Percentiles rank a stretch among this genome's conserved stretches.
phyloP scores from a whole-genome alignment of 495 filamentous ascomycete genomes.

The Daldinia caldariorum region DNA sequence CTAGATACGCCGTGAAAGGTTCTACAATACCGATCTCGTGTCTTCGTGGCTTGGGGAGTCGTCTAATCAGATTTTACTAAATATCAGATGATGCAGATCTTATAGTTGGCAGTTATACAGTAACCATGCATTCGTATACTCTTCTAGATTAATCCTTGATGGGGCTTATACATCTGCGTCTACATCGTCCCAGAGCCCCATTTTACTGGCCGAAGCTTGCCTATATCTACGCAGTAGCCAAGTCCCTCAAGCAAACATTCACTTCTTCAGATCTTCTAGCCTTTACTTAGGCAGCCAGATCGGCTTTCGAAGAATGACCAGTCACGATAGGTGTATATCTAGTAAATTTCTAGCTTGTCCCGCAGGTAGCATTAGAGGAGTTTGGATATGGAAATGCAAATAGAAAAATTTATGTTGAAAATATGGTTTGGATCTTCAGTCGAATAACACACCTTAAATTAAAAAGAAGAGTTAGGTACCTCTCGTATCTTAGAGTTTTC shows the following conservation, averaged over 20 bases:
- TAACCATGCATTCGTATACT: too few relatives aligned
- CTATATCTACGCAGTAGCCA: neutral
- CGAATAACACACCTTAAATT: too few relatives aligned
- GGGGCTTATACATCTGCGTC: too few relatives aligned
- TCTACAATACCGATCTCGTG: neutral
- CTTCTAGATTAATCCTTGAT: too few relatives aligned
- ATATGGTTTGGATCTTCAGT: too few relatives aligned
- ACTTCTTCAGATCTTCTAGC: neutral
- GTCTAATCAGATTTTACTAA: neutral
- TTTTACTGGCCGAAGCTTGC: neutral
- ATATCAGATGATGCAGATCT: neutral
- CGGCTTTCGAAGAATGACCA: neutral
- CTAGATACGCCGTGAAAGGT: neutral
- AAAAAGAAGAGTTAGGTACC: too few relatives aligned
- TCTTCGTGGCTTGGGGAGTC: neutral
- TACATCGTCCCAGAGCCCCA: neutral
- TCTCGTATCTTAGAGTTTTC: too few relatives aligned
- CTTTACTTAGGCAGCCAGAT: too few relatives aligned
- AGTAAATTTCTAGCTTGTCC: neutral
- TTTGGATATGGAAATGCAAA: too few relatives aligned
- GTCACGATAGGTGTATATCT: too few relatives aligned
- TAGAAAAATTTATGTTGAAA: too few relatives aligned
- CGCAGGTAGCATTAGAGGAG: neutral
- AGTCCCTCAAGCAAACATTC: neutral
- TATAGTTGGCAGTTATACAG: too few relatives aligned